Conservation (phyloP, 2,329 filamentous ascomycete genomes). For the Bisporella sp. region DNA sequence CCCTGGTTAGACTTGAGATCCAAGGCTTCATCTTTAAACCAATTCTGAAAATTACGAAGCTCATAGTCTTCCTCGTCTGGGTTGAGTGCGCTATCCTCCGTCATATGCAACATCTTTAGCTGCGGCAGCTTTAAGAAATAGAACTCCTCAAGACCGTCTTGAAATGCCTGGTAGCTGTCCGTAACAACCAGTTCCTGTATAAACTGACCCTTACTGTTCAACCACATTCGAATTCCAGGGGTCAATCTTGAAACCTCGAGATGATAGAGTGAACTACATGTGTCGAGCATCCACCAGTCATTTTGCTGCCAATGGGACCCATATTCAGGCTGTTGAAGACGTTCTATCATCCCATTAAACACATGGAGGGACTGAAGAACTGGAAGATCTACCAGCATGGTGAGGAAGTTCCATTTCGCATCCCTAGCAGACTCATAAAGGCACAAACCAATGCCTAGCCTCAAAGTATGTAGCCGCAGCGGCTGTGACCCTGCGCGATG, state of each 20-base stretch:
- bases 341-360: no score
- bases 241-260: conserved; percentile 3
- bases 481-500: no score
- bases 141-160: conserved; percentile 3
- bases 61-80: not conserved
- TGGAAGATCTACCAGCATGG: no score
- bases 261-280: not conserved
- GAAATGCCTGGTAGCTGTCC: not conserved
- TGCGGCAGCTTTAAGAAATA: conserved; percentile 3
- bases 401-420: no score
- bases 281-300: conserved; percentile 4
- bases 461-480: no score
- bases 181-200: not conserved
- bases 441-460: no score
- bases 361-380: no score
- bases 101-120: conserved; percentile 3
- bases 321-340: no score
- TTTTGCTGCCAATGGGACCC: not conserved
- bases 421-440: no score
- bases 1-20: no score
- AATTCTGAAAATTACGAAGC: not conserved
- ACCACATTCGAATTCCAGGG: conserved; percentile 1
- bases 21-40: not conserved
- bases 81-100: not conserved
- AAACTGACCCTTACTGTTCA: not conserved